Conservation (phyloP, 2,329 filamentous ascomycete species). For the Byssoonygena ceratinophila region DNA sequence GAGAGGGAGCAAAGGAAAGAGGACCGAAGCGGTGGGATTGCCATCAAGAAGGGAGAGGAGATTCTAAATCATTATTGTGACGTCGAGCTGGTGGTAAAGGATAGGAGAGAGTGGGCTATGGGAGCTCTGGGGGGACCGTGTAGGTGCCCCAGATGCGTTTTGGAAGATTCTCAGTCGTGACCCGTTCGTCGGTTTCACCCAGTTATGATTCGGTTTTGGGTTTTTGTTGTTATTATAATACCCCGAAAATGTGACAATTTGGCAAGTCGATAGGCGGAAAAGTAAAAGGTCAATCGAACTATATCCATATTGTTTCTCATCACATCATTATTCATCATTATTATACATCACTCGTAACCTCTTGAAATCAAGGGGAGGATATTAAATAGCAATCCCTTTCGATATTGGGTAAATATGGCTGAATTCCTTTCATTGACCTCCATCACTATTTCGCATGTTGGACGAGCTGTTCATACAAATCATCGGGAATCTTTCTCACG, state of each 20-base stretch:
- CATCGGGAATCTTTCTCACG: constrained; percentile 78
- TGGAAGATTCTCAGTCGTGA: constrained; percentile 43
- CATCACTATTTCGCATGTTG: constrained; percentile 54
- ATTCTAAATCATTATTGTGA: constrained; percentile 94
- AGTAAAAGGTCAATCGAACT: not conserved
- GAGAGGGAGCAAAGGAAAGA: constrained; percentile 37
- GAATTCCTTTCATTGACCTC: not conserved
- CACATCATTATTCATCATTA: constrained; percentile 9
- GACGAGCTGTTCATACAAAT: constrained; percentile 83
- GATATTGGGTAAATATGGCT: not conserved
- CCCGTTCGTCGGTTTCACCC: too few species aligned
- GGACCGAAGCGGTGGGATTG: constrained; percentile 35
- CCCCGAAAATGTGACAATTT: too few species aligned
- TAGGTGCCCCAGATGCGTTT: constrained; percentile 70
- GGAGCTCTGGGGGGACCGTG: constrained; percentile 84
- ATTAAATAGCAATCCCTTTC: not conserved
- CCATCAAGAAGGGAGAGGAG: constrained; percentile 69
- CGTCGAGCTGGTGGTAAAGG: constrained; percentile 61
- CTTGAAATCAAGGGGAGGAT: not conserved
- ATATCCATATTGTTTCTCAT: constrained; percentile 4
- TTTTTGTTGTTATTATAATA: too few species aligned
- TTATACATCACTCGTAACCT: constrained; percentile 4
- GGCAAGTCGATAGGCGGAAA: too few species aligned
- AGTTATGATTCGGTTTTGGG: too few species aligned
- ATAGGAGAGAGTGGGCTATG: constrained; percentile 77